Percentiles rank a stretch among this genome's conserved stretches.
Conservation (phyloP, 441 rosid species). For the Syzygium malaccense region DNA sequence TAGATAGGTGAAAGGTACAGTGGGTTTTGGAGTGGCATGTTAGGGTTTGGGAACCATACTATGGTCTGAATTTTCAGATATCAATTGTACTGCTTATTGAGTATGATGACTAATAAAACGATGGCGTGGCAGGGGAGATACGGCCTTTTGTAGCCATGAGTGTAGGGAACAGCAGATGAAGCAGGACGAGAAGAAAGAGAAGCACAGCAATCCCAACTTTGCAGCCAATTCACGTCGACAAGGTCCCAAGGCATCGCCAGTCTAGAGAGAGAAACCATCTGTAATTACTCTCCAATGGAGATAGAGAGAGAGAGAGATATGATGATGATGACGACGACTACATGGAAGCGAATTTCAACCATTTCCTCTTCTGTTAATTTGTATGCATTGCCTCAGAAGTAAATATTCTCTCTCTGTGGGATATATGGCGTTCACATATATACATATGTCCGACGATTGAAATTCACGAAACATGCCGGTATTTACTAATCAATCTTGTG, state of each 20-base stretch:
- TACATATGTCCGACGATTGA: background rate
- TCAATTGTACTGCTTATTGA: background rate
- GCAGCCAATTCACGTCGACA: background rate
- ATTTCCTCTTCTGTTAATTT: background rate
- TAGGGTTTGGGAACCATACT: background rate
- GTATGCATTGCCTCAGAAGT: background rate
- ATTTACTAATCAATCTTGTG: background rate
- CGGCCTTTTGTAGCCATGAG: constrained; percentile 61
- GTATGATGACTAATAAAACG: background rate
- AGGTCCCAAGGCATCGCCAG: background rate
- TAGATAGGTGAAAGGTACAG: background rate
- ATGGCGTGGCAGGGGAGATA: constrained; percentile 38
- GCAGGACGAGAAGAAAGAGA: constrained; percentile 41
- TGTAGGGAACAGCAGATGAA: constrained; percentile 57
- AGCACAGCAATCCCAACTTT: background rate
- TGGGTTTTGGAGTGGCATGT: background rate
- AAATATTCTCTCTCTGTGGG: background rate
- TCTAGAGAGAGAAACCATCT: background rate
- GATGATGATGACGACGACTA: background rate
- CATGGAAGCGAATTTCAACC: background rate
- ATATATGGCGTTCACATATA: background rate
- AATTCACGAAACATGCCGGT: background rate
- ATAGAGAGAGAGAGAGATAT: background rate
- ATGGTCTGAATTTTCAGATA: background rate
- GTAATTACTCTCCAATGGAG: background rate